These are phyloP conservation scores for Persicaria tinctoria DNA, from an alignment of 148 eudicot species.

Conservation along the genomic window DNA sequence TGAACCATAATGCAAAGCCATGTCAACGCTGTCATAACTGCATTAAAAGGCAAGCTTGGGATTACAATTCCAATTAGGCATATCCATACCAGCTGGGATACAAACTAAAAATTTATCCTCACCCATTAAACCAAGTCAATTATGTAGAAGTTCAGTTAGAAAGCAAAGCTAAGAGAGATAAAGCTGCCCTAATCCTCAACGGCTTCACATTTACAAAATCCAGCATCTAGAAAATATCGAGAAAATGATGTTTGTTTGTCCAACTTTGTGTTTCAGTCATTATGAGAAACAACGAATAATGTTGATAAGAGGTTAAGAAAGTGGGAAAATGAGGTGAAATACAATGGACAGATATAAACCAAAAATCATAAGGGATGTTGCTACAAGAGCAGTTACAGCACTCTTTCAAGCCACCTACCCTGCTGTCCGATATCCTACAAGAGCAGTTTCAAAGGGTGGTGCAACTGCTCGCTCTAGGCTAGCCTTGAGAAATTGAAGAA, in stretches of 20 bases:
- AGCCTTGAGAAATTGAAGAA: no score
- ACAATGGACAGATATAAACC: neutral
- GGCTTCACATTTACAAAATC: neutral
- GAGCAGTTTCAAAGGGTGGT: no score
- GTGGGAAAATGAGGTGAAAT: neutral
- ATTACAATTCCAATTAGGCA: neutral
- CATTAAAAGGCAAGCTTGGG: neutral
- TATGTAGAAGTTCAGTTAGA: neutral
- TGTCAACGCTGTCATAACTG: constrained; percentile 30
- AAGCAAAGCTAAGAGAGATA: neutral
- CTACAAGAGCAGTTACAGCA: neutral
- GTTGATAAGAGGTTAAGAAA: neutral
- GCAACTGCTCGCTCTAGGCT: no score
- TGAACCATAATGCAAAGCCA: constrained; percentile 38
- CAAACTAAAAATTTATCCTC: neutral
- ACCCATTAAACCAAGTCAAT: neutral
- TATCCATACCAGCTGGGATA: no score
- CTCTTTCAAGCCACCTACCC: constrained; percentile 24
- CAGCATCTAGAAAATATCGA: neutral
- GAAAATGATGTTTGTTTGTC: neutral
- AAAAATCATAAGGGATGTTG: neutral
- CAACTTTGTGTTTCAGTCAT: neutral
- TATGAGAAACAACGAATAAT: neutral
- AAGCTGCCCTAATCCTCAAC: neutral
- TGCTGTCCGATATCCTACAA: constrained; percentile 25